Evolutionary conservation across 2,329 filamentous ascomycete species (phyloP).

Genomic region (Exutisphaerella laricina): DNA sequence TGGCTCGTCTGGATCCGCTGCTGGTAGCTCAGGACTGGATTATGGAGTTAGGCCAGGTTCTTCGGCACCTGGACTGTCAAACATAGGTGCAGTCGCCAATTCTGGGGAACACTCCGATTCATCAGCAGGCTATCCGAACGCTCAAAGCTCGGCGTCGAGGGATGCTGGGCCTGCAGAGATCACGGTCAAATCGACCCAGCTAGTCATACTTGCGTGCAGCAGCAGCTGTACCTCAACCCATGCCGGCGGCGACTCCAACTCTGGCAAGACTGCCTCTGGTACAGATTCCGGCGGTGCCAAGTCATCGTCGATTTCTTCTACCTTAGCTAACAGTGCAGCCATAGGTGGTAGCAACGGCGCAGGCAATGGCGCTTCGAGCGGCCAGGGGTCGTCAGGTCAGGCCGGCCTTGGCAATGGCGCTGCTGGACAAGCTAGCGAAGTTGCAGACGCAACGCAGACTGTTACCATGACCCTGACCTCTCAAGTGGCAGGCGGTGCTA

Average conservation of each 20-base stretch:
- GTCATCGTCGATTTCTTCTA: conserved; percentile 1
- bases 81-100: no score
- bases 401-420: not conserved
- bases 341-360: not conserved
- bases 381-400: not conserved
- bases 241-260: not conserved
- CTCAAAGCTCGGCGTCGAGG: not conserved
- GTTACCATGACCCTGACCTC: not conserved
- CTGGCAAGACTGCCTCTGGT: conserved; percentile 4
- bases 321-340: not conserved
- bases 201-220: no score
- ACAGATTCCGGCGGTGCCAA: conserved; percentile 1
- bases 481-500: not conserved
- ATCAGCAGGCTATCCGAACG: no score
- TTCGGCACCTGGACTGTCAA: no score
- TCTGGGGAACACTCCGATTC: no score
- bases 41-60: no score
- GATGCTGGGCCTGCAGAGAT: not conserved
- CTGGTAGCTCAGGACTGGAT: no score
- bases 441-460: conserved; percentile 3
- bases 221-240: not conserved
- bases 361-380: not conserved
- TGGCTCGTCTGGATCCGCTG: not conserved
- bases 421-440: not conserved
- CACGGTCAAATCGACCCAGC: no score